These are phyloP conservation scores for Acacia pycnantha DNA, from an alignment of 331 rosid genomes.

Conservation along the genomic window DNA sequence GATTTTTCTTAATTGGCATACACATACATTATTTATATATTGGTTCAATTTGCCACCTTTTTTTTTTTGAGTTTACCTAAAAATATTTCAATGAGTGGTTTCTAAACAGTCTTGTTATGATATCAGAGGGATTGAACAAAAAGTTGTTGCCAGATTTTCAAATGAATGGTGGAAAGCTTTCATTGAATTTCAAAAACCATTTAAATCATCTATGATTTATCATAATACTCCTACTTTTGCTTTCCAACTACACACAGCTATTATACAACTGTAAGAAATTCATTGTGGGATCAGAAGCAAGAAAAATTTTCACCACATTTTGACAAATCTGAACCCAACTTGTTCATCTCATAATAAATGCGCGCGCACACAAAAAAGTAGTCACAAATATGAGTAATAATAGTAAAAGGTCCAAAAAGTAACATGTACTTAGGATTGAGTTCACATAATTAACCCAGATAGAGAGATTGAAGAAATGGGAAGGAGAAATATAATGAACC, in stretches of 20 bases:
- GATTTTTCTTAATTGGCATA: neutral
- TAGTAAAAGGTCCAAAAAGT: constrained; percentile 15
- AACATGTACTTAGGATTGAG: constrained; percentile 14
- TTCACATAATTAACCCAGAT: constrained; percentile 27
- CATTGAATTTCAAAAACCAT: neutral
- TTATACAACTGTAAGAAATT: neutral
- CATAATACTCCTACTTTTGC: neutral
- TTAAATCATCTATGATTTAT: neutral
- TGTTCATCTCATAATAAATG: constrained; percentile 19
- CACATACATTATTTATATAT: neutral
- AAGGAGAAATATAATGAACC: constrained; percentile 32
- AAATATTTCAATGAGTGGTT: neutral
- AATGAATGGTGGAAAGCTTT: neutral
- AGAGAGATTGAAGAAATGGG: constrained; percentile 19
- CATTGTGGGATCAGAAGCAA: neutral
- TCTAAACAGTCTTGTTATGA: neutral
- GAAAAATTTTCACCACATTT: neutral
- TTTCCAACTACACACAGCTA: neutral
- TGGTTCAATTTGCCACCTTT: neutral
- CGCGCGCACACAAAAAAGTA: constrained; percentile 5
- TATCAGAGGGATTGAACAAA: neutral
- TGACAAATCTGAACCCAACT: neutral
- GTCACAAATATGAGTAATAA: neutral
- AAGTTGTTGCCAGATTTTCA: neutral
- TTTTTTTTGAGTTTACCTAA: neutral